Conservation (phyloP, 805 yeast species). For the Schwanniomyces sp. region DNA sequence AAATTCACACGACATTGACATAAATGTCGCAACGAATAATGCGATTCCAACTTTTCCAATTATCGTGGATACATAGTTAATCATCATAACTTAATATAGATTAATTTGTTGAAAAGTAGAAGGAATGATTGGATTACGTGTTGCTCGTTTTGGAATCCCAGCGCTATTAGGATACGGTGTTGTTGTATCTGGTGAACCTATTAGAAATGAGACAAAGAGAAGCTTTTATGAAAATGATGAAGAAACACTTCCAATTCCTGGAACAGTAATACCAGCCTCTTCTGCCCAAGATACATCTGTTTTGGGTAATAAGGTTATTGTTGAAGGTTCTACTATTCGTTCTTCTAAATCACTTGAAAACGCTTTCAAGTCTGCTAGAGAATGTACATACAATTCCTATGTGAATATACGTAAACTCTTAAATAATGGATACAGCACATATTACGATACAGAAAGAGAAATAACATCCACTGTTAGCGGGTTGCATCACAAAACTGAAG, state of each 20-base stretch:
- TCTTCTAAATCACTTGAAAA: conserved; percentile 51
- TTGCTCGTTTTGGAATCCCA: conserved; percentile 4
- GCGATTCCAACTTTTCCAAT: not conserved
- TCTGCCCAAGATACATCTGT: conserved; percentile 40
- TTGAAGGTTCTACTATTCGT: conserved; percentile 59
- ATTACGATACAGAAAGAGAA: conserved; percentile 59
- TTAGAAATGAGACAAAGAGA: conserved; percentile 26
- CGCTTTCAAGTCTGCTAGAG: conserved; percentile 49
- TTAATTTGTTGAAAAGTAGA: not conserved
- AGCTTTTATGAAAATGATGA: conserved; percentile 53
- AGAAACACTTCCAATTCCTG: conserved; percentile 48
- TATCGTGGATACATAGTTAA: not conserved
- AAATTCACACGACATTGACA: not conserved
- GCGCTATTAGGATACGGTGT: not conserved
- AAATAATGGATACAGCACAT: conserved; percentile 49
- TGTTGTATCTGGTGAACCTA: not conserved
- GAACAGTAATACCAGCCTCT: conserved; percentile 46
- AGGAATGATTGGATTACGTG: conserved; percentile 5
- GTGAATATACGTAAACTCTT: conserved; percentile 29
- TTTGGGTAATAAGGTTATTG: conserved; percentile 46
- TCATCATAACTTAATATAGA: not conserved
- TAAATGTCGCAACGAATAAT: not conserved
- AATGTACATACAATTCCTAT: conserved; percentile 31
- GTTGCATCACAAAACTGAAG: conserved; percentile 66
- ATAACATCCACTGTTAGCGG: conserved; percentile 62